Base-by-base conservation (phyloP, 805 yeast species). In the Lipomyces orientalis region DNA sequence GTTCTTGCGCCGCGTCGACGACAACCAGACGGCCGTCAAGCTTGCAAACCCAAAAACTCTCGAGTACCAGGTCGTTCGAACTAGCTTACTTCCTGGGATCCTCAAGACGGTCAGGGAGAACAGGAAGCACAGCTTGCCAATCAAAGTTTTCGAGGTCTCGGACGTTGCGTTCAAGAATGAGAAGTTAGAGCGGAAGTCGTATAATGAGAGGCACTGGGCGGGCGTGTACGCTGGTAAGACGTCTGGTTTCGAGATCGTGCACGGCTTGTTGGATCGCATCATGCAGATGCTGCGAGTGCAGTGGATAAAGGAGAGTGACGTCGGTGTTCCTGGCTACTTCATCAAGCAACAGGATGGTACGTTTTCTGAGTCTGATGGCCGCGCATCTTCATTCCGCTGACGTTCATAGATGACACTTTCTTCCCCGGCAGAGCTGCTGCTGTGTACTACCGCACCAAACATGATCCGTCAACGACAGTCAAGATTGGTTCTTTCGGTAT, bases 341-440 rank as follows among this genome's bases (percentile, higher is more conserved):
- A 68, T 68, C 57, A 68, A 67, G 61, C 61, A 63, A 43, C 46
- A 57, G 19, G 67, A 68, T 25, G 58, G 64, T 61, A 61, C 7
- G 37, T 55, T n/a, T 16, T 35, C 16, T n/a, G n/a, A 34, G 31
- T 55, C 31, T 55, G 34, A 5, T 29, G 6, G 14, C 10, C 22
- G 29, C 37, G 37, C 12, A 6, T 29, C 12, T n/a, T n/a, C 19
- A 33, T 16, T 55, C 29, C 9, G 19, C 34, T 29, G 12, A n/a
- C 31, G 14, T 49, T 8, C 60, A 19, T 31, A 34, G 65, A 69
- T 77, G 84, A 87, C 60, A 90, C 93, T 68, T 94, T 85, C 81
- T 95, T 95, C 90, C 97, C 97, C 52, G 99, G 98, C 54, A 90
- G 99, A 83, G 98, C 97, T 70, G 99, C 99, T 62, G 88, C 86